Evolutionary conservation across 2,329 filamentous ascomycete genomes (phyloP).

Genomic region (Arthroderma uncinatum): DNA sequence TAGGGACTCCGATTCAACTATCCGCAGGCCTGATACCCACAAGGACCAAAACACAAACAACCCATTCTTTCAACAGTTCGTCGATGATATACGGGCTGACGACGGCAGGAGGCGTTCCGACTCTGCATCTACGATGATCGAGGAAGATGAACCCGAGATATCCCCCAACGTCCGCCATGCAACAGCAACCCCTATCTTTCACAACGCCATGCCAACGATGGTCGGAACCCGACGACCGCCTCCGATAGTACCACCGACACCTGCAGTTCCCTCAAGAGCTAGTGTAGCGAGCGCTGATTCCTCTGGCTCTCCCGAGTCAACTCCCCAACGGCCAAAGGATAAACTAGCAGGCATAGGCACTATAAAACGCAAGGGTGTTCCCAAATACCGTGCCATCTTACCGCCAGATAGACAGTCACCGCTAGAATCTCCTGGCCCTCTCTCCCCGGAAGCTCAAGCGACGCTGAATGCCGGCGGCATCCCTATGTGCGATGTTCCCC

Average conservation of each 20-base stretch:
- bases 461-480: constrained; percentile 51
- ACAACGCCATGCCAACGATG: constrained; percentile 10
- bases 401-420: constrained; percentile 44
- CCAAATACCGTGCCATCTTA: constrained; percentile 47
- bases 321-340: neutral
- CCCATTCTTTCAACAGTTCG: constrained; percentile 19
- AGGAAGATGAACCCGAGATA: constrained; percentile 21
- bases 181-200: constrained; percentile 19
- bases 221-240: constrained; percentile 3
- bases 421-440: constrained; percentile 49
- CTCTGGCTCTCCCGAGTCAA: neutral
- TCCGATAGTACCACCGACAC: constrained; percentile 1
- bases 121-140: constrained; percentile 21
- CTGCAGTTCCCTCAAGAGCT: neutral
- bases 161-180: constrained; percentile 25
- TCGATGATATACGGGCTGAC: constrained; percentile 14
- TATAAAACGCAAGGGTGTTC: constrained; percentile 17
- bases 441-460: constrained; percentile 51
- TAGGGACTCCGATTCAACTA: neutral
- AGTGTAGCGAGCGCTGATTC: constrained; percentile 1
- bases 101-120: constrained; percentile 13
- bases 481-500: constrained; percentile 48
- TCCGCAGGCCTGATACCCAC: neutral
- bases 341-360: neutral
- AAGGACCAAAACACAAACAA: constrained; percentile 12